These are phyloP conservation scores for Saturnispora serradocipensis DNA, from an alignment of 805 yeast species.

Conservation along the genomic window DNA sequence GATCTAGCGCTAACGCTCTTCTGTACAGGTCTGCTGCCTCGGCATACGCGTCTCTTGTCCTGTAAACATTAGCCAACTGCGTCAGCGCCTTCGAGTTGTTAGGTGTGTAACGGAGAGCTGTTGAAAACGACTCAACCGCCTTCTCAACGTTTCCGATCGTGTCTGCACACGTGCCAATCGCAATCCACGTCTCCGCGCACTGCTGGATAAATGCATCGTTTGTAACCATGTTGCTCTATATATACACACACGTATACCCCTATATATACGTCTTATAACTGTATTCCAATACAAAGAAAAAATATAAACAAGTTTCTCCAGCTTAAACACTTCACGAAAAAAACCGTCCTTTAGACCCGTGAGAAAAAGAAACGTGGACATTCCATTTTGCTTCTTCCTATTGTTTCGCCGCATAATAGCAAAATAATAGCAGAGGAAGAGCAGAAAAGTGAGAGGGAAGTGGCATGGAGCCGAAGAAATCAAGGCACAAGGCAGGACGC, in stretches of 20 bases:
- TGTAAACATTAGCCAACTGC: constrained; percentile 78
- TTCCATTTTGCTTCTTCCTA: neutral
- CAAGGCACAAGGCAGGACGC: neutral
- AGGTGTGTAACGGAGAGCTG: constrained; percentile 79
- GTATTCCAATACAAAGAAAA: neutral
- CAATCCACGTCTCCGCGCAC: constrained; percentile 79
- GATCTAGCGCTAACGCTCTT: constrained; percentile 69
- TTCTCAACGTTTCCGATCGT: constrained; percentile 79
- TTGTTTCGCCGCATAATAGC: neutral
- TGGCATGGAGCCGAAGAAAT: neutral
- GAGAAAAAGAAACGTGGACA: neutral
- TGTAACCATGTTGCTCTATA: constrained; percentile 9
- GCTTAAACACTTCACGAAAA: neutral
- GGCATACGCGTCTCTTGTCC: constrained; percentile 82
- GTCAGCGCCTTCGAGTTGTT: constrained; percentile 79
- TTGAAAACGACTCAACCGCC: constrained; percentile 82
- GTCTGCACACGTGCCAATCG: constrained; percentile 85
- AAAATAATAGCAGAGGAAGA: neutral
- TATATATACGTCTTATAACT: neutral
- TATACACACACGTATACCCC: neutral
- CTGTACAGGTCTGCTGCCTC: constrained; percentile 94
- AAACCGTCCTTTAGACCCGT: neutral
- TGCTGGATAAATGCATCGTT: constrained; percentile 35
- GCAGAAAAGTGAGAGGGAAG: neutral
- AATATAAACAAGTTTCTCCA: neutral